Conservation (phyloP, 2,329 filamentous ascomycete species). For the Aspergillus luchuensis region DNA sequence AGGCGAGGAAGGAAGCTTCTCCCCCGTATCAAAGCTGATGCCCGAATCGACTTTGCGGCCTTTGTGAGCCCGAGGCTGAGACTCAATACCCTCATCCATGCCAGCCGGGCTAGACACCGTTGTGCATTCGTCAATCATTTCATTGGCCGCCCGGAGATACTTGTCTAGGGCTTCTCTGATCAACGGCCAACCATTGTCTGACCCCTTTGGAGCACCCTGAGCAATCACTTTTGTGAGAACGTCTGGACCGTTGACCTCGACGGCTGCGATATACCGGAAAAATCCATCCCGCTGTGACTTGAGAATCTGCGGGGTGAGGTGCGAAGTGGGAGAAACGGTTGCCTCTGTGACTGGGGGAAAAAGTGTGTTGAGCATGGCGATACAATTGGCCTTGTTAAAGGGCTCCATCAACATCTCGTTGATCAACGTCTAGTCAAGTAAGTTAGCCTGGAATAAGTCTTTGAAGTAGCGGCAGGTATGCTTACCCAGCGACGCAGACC, state of each 20-base stretch:
- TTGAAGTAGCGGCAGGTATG: background rate
- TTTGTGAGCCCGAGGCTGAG: slow-evolving; percentile 42
- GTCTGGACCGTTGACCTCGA: slow-evolving; percentile 58
- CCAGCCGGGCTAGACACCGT: slow-evolving; percentile 50
- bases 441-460: slow-evolving; percentile 21
- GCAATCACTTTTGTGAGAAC: slow-evolving; percentile 57
- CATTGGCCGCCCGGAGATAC: slow-evolving; percentile 61
- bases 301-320: slow-evolving; percentile 55
- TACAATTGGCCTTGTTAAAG: slow-evolving; percentile 66
- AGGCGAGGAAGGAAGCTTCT: slow-evolving; percentile 40
- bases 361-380: slow-evolving; percentile 69
- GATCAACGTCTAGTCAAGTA: slow-evolving; percentile 56
- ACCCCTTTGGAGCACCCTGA: slow-evolving; percentile 54
- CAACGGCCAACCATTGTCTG: slow-evolving; percentile 59
- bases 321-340: slow-evolving; percentile 51
- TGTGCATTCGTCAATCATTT: slow-evolving; percentile 62
- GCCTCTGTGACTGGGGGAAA: slow-evolving; percentile 58
- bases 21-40: slow-evolving; percentile 57
- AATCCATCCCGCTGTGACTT: slow-evolving; percentile 62
- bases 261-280: slow-evolving; percentile 62
- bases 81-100: slow-evolving; percentile 32
- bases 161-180: slow-evolving; percentile 55
- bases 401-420: slow-evolving; percentile 65
- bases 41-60: slow-evolving; percentile 65
- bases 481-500: slow-evolving; percentile 65